Percentiles rank a stretch among this genome's conserved stretches.
These are phyloP conservation scores for Cryphonectria japonica DNA, from an alignment of 2,329 filamentous ascomycete genomes.

Conservation along the genomic window DNA sequence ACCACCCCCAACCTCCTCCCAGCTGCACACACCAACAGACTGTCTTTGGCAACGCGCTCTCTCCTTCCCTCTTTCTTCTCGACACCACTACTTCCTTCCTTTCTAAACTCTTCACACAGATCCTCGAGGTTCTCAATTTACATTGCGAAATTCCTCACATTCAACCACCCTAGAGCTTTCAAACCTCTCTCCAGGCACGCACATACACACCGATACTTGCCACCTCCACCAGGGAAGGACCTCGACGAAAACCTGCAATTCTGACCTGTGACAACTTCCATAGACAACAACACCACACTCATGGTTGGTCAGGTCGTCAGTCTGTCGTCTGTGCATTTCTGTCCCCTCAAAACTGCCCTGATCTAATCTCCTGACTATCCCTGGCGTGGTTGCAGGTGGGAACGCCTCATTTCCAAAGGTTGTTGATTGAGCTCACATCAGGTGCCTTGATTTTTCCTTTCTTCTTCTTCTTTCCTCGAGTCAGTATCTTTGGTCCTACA, in stretches of 20 bases:
- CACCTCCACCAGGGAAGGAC: neutral
- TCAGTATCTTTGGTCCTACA: neutral
- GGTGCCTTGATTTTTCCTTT: neutral
- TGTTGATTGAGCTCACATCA: neutral
- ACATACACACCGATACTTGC: neutral
- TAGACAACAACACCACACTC: neutral
- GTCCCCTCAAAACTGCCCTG: neutral
- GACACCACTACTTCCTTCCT: neutral
- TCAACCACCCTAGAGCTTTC: neutral
- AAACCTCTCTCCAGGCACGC: neutral
- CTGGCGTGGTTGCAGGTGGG: neutral
- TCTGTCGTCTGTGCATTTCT: neutral
- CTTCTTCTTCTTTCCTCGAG: neutral
- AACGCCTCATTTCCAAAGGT: neutral
- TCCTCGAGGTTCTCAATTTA: neutral
- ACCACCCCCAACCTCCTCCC: neutral
- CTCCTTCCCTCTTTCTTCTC: neutral
- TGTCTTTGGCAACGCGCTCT: neutral
- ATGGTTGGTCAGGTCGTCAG: neutral
- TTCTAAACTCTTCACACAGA: neutral
- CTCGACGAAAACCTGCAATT: neutral
- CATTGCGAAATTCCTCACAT: neutral
- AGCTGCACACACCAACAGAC: neutral
- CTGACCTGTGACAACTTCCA: neutral
- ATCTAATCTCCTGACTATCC: neutral